Conservation (phyloP, 1,284 basidiomycete species). For the Somion occarium region DNA sequence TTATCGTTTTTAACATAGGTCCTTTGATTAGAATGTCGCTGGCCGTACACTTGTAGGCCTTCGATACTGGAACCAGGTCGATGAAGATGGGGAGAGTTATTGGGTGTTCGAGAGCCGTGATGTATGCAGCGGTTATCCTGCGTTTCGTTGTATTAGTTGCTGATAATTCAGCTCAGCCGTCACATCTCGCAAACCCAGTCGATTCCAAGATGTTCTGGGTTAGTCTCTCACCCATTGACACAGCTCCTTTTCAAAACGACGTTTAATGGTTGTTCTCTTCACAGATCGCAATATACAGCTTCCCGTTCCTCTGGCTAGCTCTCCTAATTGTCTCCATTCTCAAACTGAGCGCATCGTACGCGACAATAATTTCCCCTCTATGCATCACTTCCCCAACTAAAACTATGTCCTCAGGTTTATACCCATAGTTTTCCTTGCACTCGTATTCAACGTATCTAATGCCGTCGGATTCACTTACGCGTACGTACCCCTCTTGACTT, state of each 20-base stretch:
- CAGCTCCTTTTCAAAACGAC: background rate
- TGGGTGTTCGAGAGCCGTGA: constrained; percentile 96
- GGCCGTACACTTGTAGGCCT: constrained; percentile 88
- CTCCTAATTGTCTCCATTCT: constrained; percentile 85
- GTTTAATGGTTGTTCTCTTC: constrained; percentile 7
- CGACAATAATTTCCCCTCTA: constrained; percentile 14
- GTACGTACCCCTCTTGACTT: constrained; percentile 36
- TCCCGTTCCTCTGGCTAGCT: constrained; percentile 82
- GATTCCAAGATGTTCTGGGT: constrained; percentile 97
- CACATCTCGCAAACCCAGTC: constrained; percentile 83
- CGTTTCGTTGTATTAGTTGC: constrained; percentile 1
- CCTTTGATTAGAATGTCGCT: constrained; percentile 79
- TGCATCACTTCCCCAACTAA: constrained; percentile 1
- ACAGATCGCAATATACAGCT: constrained; percentile 86
- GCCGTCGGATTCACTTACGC: constrained; percentile 91
- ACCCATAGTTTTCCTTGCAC: constrained; percentile 82
- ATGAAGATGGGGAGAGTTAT: constrained; percentile 91
- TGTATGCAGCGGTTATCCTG: constrained; percentile 42
- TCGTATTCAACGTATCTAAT: constrained; percentile 91
- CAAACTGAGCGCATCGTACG: constrained; percentile 82
- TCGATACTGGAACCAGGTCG: constrained; percentile 97
- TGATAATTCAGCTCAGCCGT: constrained; percentile 52
- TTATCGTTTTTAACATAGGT: background rate
- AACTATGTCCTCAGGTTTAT: constrained; percentile 53
- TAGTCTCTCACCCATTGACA: too few species aligned